Conservation (phyloP, 1,284 basidiomycete genomes). For the Moesziomyces sp. region DNA sequence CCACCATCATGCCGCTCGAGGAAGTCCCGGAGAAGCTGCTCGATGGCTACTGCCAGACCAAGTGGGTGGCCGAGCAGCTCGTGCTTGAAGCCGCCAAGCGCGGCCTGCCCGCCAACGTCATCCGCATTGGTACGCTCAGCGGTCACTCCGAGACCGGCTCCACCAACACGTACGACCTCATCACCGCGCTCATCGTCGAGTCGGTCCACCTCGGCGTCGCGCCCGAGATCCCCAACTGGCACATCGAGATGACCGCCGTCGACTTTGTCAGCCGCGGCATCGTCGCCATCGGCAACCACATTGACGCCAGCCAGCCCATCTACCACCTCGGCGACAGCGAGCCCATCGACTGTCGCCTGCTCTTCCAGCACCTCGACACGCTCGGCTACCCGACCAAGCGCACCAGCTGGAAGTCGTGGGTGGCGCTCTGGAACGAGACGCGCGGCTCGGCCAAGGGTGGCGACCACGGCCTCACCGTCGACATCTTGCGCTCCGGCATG, state of each 20-base stretch:
- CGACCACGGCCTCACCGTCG: conserved; percentile 57
- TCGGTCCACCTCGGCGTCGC: conserved; percentile 63
- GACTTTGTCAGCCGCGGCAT: conserved; percentile 64
- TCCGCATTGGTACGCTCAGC: conserved; percentile 66
- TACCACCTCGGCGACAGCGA: conserved; percentile 64
- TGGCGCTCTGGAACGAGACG: conserved; percentile 60
- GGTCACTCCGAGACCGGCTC: conserved; percentile 64
- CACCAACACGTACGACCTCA: conserved; percentile 65
- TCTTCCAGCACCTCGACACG: conserved; percentile 59
- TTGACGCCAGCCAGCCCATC: conserved; percentile 53
- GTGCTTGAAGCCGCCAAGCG: conserved; percentile 60
- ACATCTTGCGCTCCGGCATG: conserved; percentile 63
- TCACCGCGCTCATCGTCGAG: conserved; percentile 65
- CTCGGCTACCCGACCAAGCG: conserved; percentile 60
- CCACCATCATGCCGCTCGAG: conserved; percentile 56
- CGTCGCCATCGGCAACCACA: conserved; percentile 55
- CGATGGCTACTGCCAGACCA: conserved; percentile 68
- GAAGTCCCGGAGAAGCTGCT: conserved; percentile 64
- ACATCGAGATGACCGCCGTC: conserved; percentile 66
- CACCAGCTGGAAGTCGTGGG: conserved; percentile 63
- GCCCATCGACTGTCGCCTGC: conserved; percentile 50
- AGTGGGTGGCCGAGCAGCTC: conserved; percentile 68
- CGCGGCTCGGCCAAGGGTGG: conserved; percentile 43
- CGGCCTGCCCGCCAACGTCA: conserved; percentile 65
- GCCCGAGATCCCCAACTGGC: conserved; percentile 61